These are phyloP conservation scores for Nicotiana rustica DNA, from an alignment of 305 asterid genomes.

Conservation along the genomic window DNA sequence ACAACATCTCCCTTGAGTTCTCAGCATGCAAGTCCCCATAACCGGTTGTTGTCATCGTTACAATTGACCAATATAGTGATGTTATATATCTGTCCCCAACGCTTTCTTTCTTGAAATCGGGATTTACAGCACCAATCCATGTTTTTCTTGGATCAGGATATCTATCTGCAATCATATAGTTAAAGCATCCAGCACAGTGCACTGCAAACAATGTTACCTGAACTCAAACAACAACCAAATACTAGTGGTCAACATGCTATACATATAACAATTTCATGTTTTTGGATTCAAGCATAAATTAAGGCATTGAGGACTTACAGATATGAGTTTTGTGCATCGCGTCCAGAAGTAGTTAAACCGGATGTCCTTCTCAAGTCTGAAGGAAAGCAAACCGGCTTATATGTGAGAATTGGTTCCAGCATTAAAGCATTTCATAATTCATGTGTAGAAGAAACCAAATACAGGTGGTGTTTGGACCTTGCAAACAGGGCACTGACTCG, in stretches of 20 bases:
- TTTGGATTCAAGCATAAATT: background rate
- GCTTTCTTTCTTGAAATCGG: slow-evolving; percentile 68
- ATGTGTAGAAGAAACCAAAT: background rate
- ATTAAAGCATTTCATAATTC: slow-evolving; percentile 9
- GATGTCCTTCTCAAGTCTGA: slow-evolving; percentile 93
- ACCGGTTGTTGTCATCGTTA: slow-evolving; percentile 92
- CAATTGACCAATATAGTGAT: slow-evolving; percentile 85
- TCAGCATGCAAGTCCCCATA: slow-evolving; percentile 92
- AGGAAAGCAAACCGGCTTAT: slow-evolving; percentile 39
- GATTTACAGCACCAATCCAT: slow-evolving; percentile 90
- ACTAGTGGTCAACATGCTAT: background rate
- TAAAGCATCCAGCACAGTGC: slow-evolving; percentile 90
- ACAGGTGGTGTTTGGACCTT: slow-evolving; percentile 49
- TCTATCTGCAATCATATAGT: slow-evolving; percentile 79
- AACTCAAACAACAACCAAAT: slow-evolving; percentile 30
- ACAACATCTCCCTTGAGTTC: slow-evolving; percentile 87
- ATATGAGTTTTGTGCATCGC: slow-evolving; percentile 81
- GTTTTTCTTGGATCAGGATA: slow-evolving; percentile 72
- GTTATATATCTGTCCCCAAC: slow-evolving; percentile 81
- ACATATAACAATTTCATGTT: too few relatives aligned
- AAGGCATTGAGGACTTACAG: slow-evolving; percentile 56
- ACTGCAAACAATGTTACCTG: slow-evolving; percentile 88
- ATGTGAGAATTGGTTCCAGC: slow-evolving; percentile 24
- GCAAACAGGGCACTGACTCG: slow-evolving; percentile 94
- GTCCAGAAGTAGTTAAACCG: slow-evolving; percentile 96